Conservation (phyloP, 148 eudicot species). For the Salicornia ramosissima region DNA sequence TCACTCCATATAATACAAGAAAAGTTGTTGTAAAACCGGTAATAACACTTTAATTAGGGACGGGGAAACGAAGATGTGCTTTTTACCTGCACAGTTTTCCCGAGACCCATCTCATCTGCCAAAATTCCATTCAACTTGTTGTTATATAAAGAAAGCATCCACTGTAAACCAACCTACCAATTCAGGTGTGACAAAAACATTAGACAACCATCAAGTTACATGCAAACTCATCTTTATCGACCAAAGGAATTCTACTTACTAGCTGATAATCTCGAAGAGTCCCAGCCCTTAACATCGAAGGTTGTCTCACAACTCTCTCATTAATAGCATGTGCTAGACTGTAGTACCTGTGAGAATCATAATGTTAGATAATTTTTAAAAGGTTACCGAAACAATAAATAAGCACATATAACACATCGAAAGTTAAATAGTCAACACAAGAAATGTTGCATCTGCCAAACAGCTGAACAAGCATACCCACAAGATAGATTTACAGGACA, state of each 20-base stretch:
- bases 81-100: slow-evolving; percentile 93
- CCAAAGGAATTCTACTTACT: slow-evolving; percentile 45
- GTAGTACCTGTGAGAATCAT: slow-evolving; percentile 62
- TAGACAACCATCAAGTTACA: slow-evolving; percentile 16
- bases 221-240: slow-evolving; percentile 4
- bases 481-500: background rate
- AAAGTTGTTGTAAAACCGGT: background rate
- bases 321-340: slow-evolving; percentile 96
- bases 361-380: slow-evolving; percentile 7
- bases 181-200: slow-evolving; percentile 19
- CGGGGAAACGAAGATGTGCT: slow-evolving; percentile 10
- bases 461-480: background rate
- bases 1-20: background rate
- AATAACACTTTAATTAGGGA: background rate
- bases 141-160: slow-evolving; percentile 99
- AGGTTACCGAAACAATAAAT: background rate
- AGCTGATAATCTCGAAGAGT: slow-evolving; percentile 96
- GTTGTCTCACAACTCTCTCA: slow-evolving; percentile 92
- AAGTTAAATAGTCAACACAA: background rate
- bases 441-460: background rate
- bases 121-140: slow-evolving; percentile 97
- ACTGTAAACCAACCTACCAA: slow-evolving; percentile 93
- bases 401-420: background rate
- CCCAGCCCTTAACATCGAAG: slow-evolving; percentile 91
- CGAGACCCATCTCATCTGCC: slow-evolving; percentile 99